Percentiles rank a stretch among this genome's conserved stretches.
phyloP scores from a whole-genome alignment of 2,329 filamentous ascomycete genomes.

The Chaetomium sp. region DNA sequence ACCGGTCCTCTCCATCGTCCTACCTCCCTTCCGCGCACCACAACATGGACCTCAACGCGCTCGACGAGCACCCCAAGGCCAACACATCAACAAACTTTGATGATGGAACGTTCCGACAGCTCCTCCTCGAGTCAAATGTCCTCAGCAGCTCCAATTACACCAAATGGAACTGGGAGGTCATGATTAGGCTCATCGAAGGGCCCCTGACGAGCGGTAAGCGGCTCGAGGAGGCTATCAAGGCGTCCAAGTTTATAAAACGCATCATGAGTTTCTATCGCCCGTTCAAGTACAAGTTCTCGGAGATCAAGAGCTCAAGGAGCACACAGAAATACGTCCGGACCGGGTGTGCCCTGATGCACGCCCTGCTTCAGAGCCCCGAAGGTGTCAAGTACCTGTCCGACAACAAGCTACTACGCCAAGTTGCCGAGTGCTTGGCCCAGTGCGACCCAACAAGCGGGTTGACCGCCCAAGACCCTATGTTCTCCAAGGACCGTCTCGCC shows the following conservation, averaged over 20 bases:
- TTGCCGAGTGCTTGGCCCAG: slow-evolving; percentile 94
- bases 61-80: slow-evolving; percentile 60
- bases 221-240: slow-evolving; percentile 90
- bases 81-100: slow-evolving; percentile 54
- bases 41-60: slow-evolving; percentile 51
- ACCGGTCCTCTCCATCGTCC: slow-evolving; percentile 67
- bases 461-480: slow-evolving; percentile 84
- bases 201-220: slow-evolving; percentile 88
- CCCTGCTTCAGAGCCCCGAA: slow-evolving; percentile 81
- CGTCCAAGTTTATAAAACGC: slow-evolving; percentile 93
- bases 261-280: slow-evolving; percentile 93
- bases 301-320: slow-evolving; percentile 84
- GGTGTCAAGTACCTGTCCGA: slow-evolving; percentile 84
- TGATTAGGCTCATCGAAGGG: slow-evolving; percentile 87
- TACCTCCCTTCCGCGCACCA: slow-evolving; percentile 45
- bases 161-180: slow-evolving; percentile 98
- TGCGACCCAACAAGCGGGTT: slow-evolving; percentile 80
- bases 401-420: slow-evolving; percentile 89
- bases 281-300: slow-evolving; percentile 94
- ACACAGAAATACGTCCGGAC: slow-evolving; percentile 93
- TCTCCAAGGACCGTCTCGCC: slow-evolving; percentile 79
- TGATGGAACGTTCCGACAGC: slow-evolving; percentile 65
- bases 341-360: slow-evolving; percentile 85
- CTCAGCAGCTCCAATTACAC: slow-evolving; percentile 84
- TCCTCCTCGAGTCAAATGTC: slow-evolving; percentile 77